A percentile compares a stretch with the other conserved stretches of the same genome.
phyloP scores from a whole-genome alignment of 176 grass and related monocot genomes.

The Eragrostis nindensis region DNA sequence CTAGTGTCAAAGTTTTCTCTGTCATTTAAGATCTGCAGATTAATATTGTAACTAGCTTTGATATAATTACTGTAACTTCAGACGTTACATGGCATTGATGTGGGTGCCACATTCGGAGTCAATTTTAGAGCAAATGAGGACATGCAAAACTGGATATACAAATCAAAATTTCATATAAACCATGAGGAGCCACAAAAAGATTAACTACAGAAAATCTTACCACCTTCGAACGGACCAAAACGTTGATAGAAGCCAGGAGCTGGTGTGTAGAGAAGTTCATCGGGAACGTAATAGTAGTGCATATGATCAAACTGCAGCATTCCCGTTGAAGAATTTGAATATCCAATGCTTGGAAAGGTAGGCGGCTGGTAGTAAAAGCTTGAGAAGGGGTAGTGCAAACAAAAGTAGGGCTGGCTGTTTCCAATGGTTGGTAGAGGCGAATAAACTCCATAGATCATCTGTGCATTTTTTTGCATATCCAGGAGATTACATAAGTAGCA shows the following conservation, averaged over 20 bases:
- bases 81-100: too few relatives aligned
- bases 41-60: too few relatives aligned
- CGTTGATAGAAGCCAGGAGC: constrained; percentile 43
- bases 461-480: constrained; percentile 35
- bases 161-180: background rate
- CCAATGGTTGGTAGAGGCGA: constrained; percentile 41
- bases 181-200: background rate
- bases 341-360: constrained; percentile 45
- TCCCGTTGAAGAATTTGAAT: constrained; percentile 43
- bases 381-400: constrained; percentile 40
- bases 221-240: constrained; percentile 41
- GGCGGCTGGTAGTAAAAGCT: constrained; percentile 55
- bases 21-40: too few relatives aligned
- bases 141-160: background rate
- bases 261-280: constrained; percentile 28
- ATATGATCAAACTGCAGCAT: constrained; percentile 44
- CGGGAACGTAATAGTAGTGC: constrained; percentile 46
- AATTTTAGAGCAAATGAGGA: too few relatives aligned
- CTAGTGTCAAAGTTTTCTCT: too few relatives aligned
- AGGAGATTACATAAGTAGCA: constrained; percentile 5
- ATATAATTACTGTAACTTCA: too few relatives aligned
- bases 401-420: constrained; percentile 41
- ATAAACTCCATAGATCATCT: constrained; percentile 52
- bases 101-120: too few relatives aligned
- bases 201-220: constrained; percentile 32